Base-by-base conservation (phyloP, 2,329 filamentous ascomycete species). In the Stenocarpella maydis region DNA sequence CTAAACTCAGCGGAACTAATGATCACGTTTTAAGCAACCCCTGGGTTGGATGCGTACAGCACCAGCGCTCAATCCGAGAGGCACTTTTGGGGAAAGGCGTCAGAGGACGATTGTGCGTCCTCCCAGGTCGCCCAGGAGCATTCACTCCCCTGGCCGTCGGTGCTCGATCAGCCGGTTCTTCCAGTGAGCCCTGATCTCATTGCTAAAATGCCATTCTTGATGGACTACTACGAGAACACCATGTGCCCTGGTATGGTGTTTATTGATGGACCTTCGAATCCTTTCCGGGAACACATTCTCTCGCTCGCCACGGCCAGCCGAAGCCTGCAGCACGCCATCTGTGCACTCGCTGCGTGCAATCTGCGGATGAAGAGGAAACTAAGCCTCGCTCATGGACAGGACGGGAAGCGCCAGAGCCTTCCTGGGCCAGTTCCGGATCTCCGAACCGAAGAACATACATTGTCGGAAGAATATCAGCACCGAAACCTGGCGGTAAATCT, bases 211-310 rank as follows among this genome's bases (percentile, higher is more conserved):
- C 91, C 92, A 73, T 97, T 92, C 80, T 91, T 97, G 77, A 91
- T 98, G 83, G 92, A 97, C 78, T 97, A 97, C 80, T 98, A 97
- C 80, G 91, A 95, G 77, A 94, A 94, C 79, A 92, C 93, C 76
- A 95, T 98, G 82, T 96, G 94, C 74, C 93, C 93, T 6, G 93
- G 94, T 70, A 92, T 98, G 80, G 94, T 98, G 63, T 93, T 94
- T 74, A 94, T 97, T 78, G 95, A 98, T 78, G 91, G 91, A 14
- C 91, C 92, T 1, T 87, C 86, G 72, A 98, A 97, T 78, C 95
- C 95, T 1, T 98, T 95, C 78, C 87, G 94, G 71, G 90, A 91
- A 74, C 92, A 97, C 77, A 90, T 98, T 67, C 85, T 97, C 70
- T 90, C 90, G 67, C 85, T 98, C 63, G 93, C 94, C 15, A 86